Conservation (phyloP, 2,329 filamentous ascomycete genomes). For the Seiridium cupressi region DNA sequence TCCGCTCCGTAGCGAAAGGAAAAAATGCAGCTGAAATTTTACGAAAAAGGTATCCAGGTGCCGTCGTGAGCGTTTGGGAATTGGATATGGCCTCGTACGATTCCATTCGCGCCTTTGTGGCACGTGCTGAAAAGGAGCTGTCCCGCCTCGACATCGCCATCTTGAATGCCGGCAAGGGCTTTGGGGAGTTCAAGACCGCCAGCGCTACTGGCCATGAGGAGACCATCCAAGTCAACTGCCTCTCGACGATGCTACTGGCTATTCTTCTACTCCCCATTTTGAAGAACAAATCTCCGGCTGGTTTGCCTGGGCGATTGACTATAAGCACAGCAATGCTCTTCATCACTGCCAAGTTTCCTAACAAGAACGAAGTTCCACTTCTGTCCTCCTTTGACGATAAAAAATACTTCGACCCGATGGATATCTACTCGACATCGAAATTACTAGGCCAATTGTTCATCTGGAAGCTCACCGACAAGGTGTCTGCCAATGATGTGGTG, state of each 20-base stretch:
- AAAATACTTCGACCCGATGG: slow-evolving; percentile 42
- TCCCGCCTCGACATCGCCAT: slow-evolving; percentile 36
- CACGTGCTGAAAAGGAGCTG: slow-evolving; percentile 26
- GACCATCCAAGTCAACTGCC: slow-evolving; percentile 48
- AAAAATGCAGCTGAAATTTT: background rate
- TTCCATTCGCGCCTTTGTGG: slow-evolving; percentile 35
- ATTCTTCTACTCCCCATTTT: slow-evolving; percentile 40
- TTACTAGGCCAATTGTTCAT: slow-evolving; percentile 84
- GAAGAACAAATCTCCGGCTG: background rate
- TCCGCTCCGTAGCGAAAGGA: slow-evolving; percentile 28
- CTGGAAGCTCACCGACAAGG: slow-evolving; percentile 48
- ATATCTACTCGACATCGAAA: slow-evolving; percentile 20
- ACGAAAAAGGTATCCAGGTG: too few relatives aligned
- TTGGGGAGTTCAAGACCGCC: slow-evolving; percentile 15
- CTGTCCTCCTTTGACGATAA: background rate
- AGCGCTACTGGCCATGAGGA: slow-evolving; percentile 37
- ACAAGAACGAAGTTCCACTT: slow-evolving; percentile 5
- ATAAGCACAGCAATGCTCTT: slow-evolving; percentile 12
- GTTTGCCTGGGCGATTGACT: slow-evolving; percentile 14
- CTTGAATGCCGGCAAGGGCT: slow-evolving; percentile 29
- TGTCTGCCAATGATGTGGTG: slow-evolving; percentile 14
- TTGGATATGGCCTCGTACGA: slow-evolving; percentile 38
- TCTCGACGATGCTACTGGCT: slow-evolving; percentile 45
- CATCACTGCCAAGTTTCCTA: background rate
- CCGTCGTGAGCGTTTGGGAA: slow-evolving; percentile 36